Base-by-base conservation (phyloP, 805 yeast genomes). In the Candida ortonii region DNA sequence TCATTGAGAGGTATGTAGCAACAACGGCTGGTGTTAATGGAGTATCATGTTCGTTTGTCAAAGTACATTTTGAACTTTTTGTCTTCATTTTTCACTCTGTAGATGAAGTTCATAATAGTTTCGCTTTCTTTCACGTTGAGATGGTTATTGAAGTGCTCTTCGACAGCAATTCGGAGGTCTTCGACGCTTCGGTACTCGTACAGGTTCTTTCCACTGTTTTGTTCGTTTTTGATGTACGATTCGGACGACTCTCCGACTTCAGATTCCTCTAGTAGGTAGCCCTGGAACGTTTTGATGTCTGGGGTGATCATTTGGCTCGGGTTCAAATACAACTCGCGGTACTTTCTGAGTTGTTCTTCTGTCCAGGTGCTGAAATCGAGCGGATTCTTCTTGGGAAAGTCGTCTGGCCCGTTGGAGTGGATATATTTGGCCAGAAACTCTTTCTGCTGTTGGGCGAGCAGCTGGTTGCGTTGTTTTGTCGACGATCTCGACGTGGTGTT, bases 71-170 rank as follows among this genome's bases (percentile, higher is more conserved):
- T 52, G 62, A 58, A 59, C 31, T 53, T 53, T 30, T 59, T 55
- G 32, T 56, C 56, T 49, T 84, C 85, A 52, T 86, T 81, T 52
- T 78, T 78, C 34, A 86, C 88, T 50, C 84, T 80, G 63, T 90
- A 93, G 36, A 93, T 68, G 55, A 90, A 93, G 50, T 84, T 88
- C 22, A 96, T 86, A 24, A 90, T 78, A 20, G 84, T 78, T 49
- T 90, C 97, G 38, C 81, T 78, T 53, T 90, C 98, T 48, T 84
- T 78, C 3, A 78, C 77, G 9, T 73, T 70, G 16, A 65, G 41
- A 33, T 53, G 58, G 22, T 57, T 65, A 44, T 70, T 49, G 48
- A 89, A 86, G 58, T 90, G 97, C 36, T 71, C 55, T 30, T 59
- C 61, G 7, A 57, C 61, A 15, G 46, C 53, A 22, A 39, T 37